Evolutionary conservation across 805 yeast species (phyloP).

Genomic region (Yueomyces sinensis): DNA sequence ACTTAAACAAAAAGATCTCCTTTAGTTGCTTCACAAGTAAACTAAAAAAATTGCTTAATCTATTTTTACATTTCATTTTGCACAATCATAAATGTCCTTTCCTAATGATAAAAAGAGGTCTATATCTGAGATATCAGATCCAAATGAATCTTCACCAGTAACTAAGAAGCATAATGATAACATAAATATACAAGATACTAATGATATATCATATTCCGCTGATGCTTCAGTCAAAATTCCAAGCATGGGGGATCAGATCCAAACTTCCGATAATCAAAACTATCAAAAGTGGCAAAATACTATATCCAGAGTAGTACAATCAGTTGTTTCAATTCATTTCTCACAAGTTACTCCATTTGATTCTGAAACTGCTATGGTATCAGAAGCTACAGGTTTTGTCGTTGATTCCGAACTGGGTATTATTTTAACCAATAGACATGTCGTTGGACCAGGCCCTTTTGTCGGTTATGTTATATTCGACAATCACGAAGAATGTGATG

Average conservation of each 20-base stretch:
- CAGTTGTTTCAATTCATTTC: slow-evolving; percentile 83
- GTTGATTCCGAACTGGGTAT: slow-evolving; percentile 75
- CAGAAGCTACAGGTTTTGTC: slow-evolving; percentile 93
- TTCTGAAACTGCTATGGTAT: slow-evolving; percentile 64
- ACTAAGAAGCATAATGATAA: background rate
- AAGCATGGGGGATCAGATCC: too few species aligned
- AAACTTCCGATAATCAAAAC: too few species aligned
- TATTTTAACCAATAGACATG: slow-evolving; percentile 85
- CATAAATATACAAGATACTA: too few species aligned
- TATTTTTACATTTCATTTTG: too few species aligned
- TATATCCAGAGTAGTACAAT: slow-evolving; percentile 65
- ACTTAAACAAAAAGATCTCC: too few species aligned
- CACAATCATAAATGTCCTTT: too few species aligned
- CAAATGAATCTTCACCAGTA: background rate
- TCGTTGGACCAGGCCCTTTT: slow-evolving; percentile 92
- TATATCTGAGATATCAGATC: background rate
- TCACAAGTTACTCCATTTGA: slow-evolving; percentile 80
- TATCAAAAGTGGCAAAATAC: slow-evolving; percentile 62
- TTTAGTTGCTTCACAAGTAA: too few species aligned
- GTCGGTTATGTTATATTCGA: slow-evolving; percentile 85
- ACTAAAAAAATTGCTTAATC: too few species aligned
- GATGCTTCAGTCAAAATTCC: too few species aligned
- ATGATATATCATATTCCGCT: too few species aligned
- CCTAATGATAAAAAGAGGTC: background rate
- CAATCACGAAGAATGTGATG: slow-evolving; percentile 87